These are phyloP conservation scores for Penicillium sclerotiorum DNA, from an alignment of 2,329 filamentous ascomycete genomes.

Conservation along the genomic window DNA sequence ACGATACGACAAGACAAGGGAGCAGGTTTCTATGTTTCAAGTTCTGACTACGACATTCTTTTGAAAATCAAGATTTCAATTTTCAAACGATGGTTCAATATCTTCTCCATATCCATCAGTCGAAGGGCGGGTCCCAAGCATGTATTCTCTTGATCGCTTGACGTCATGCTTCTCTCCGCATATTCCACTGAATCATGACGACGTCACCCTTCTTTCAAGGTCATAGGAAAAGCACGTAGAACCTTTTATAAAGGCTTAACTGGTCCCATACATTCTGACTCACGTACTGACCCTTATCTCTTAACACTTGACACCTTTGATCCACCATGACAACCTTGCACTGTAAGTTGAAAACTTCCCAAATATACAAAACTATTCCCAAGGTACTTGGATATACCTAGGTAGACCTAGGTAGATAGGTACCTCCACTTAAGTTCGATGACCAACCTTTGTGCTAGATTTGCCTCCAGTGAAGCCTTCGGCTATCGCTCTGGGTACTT, in stretches of 20 bases:
- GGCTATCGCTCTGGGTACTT: constrained; percentile 91
- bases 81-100: too few species aligned
- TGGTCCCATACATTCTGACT: too few species aligned
- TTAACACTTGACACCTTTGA: background rate
- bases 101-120: too few species aligned
- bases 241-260: background rate
- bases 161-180: constrained; percentile 19
- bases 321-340: constrained; percentile 60
- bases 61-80: constrained; percentile 1
- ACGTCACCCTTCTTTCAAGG: constrained; percentile 28
- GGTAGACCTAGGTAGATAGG: too few species aligned
- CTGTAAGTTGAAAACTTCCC: constrained; percentile 50
- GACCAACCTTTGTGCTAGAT: constrained; percentile 46
- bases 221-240: too few species aligned
- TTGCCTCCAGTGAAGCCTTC: constrained; percentile 92
- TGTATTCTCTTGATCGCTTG: background rate
- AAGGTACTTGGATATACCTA: too few species aligned
- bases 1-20: too few species aligned
- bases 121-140: background rate
- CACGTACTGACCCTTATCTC: too few species aligned
- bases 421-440: background rate
- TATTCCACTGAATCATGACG: constrained; percentile 31
- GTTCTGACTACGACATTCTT: too few species aligned
- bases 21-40: too few species aligned
- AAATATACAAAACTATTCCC: background rate